These are phyloP conservation scores for Gnomoniopsis smithogilvyi DNA, from an alignment of 2,329 filamentous ascomycete species.

Conservation along the genomic window DNA sequence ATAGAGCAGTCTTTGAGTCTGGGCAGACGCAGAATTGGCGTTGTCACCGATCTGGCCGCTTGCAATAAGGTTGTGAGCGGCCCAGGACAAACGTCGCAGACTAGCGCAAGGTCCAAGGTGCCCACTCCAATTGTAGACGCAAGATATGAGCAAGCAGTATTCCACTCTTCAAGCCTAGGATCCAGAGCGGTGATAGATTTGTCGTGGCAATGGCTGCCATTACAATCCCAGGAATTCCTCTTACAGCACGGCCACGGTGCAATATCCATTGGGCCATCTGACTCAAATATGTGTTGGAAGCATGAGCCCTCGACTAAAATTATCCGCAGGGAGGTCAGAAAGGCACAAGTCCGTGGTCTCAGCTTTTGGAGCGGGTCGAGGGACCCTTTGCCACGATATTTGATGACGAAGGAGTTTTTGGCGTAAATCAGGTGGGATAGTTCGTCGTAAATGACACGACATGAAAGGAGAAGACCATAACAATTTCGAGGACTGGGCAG, in stretches of 20 bases:
- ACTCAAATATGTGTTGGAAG: background rate
- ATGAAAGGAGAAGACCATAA: constrained; percentile 16
- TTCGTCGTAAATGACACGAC: constrained; percentile 13
- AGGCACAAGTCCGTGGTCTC: background rate
- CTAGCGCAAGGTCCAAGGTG: constrained; percentile 9
- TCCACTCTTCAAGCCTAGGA: constrained; percentile 10
- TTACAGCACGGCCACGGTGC: background rate
- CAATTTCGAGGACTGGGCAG: constrained; percentile 3
- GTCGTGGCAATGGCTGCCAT: background rate
- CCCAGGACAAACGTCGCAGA: constrained; percentile 13
- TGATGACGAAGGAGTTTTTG: constrained; percentile 13
- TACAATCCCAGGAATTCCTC: background rate
- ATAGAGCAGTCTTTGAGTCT: constrained; percentile 12
- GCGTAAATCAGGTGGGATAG: constrained; percentile 14
- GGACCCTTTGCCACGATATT: background rate
- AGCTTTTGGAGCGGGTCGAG: constrained; percentile 8
- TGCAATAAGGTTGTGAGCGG: background rate
- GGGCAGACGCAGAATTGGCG: constrained; percentile 8
- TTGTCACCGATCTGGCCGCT: constrained; percentile 2
- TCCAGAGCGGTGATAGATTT: background rate
- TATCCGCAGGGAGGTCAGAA: constrained; percentile 12
- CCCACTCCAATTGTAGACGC: background rate
- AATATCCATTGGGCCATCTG: background rate
- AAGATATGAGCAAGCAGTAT: background rate
- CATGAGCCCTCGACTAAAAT: constrained; percentile 13